Conservation (phyloP, 192 early-diverging fungal species). For the Coemansia sp. region DNA sequence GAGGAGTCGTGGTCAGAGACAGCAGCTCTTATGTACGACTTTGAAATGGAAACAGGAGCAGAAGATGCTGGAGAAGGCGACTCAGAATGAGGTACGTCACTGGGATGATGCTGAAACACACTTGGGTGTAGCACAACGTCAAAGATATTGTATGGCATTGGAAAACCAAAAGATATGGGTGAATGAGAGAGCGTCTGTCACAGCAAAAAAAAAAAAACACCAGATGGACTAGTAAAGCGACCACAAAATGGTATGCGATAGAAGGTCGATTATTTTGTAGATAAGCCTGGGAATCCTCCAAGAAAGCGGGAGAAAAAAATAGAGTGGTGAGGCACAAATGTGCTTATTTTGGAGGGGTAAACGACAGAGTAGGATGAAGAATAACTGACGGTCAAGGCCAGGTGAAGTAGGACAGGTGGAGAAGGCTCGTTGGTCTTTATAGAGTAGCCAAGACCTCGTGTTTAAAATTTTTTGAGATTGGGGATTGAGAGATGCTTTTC, state of each 20-base stretch:
- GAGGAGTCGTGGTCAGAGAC: neutral
- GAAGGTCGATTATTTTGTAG: neutral
- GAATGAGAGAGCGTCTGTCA: neutral
- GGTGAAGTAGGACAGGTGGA: neutral
- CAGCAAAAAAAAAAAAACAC: slow-evolving; percentile 1
- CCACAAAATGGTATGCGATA: neutral
- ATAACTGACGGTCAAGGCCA: neutral
- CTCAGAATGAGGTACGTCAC: slow-evolving; percentile 10
- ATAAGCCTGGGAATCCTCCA: neutral
- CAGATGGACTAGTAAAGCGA: neutral
- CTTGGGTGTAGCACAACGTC: slow-evolving; percentile 51
- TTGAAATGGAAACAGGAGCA: slow-evolving; percentile 5
- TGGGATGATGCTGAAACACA: slow-evolving; percentile 32
- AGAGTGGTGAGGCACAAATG: neutral
- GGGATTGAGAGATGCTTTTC: neutral
- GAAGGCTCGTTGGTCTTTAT: neutral
- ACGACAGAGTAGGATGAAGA: neutral
- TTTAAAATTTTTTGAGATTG: neutral
- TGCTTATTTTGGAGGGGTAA: neutral
- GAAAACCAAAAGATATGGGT: neutral
- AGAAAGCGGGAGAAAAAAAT: neutral
- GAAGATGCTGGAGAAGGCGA: slow-evolving; percentile 6
- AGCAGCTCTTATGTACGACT: slow-evolving; percentile 1
- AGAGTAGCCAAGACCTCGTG: neutral
- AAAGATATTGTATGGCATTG: slow-evolving; percentile 45